Base-by-base conservation (phyloP, 495 filamentous ascomycete species). In the Hypoxylon fuscum region DNA sequence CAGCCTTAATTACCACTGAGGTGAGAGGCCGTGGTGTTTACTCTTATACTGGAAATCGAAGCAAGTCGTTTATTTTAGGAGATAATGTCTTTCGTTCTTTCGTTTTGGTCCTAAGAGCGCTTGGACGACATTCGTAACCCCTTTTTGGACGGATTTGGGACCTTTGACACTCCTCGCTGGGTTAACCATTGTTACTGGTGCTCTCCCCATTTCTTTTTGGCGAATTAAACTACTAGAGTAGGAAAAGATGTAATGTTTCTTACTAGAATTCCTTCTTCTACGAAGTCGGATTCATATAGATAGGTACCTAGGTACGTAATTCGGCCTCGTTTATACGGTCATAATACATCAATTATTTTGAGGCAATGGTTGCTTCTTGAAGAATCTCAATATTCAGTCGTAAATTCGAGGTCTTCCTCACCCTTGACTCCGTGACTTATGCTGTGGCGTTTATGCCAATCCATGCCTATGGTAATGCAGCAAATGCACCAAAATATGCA, bases 311-410 rank as follows among this genome's bases (percentile, higher is more conserved):
- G 42, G 43, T 46, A 49, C n/a, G n/a, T n/a, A n/a, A n/a, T n/a
- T n/a, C n/a, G n/a, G n/a, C 51, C 62, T 66, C 56, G 21, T 35
- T 31, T 23, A 45, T 59, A 56, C 14, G 9, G 40, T 52, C 38
- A 59, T 65, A 66, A 56, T 60, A 51, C 34, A 47, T 52, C 9
- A 6, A 51, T 47, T 21, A 66, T 51, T 56, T n/a, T 18, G 62
- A 65, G 62, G 62, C 62, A 49, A 59, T 5, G 25, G 9, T 51
- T 7, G 1, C 17, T 51, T 25, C 35, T 12, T 22, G 17, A 15
- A 38, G 2, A 31, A 23, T 25, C 17, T 14, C 12, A 37, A 49
- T 49, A 21, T 31, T 49, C 21, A 41, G 4, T 34, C n/a, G 45
- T 31, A 22, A n/a, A 57, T 53, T 64, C 17, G 18, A 63, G 31